These are phyloP conservation scores for Mycena epipterygia DNA, from an alignment of 768 basidiomycete species.

Conservation along the genomic window DNA sequence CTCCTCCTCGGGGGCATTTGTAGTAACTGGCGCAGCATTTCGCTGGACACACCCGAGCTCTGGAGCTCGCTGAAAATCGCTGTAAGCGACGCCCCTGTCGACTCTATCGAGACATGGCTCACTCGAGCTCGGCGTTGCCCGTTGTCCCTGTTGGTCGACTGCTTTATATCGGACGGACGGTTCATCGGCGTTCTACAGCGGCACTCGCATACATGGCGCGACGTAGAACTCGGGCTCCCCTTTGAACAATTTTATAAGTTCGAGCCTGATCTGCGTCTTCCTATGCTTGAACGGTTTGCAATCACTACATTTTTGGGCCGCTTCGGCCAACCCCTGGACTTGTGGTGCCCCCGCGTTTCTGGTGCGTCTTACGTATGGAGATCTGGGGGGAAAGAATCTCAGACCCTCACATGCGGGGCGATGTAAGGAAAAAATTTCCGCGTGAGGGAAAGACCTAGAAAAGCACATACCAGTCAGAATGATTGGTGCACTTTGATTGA, in stretches of 20 bases:
- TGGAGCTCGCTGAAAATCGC: conserved; percentile 43
- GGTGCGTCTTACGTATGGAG: no score
- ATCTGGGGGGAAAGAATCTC: no score
- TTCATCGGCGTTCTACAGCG: background rate
- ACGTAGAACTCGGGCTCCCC: background rate
- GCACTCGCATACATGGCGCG: conserved; percentile 7
- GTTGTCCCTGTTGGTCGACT: background rate
- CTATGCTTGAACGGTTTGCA: conserved; percentile 6
- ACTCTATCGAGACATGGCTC: conserved; percentile 9
- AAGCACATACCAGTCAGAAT: conserved; percentile 29
- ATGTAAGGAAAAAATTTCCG: no score
- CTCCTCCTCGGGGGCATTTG: conserved; percentile 44
- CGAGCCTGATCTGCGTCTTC: conserved; percentile 3
- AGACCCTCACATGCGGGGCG: no score
- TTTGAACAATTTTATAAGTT: background rate
- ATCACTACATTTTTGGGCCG: no score
- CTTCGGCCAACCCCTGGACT: no score
- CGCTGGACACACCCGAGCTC: conserved; percentile 35
- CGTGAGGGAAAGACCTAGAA: no score
- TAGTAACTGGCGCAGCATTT: conserved; percentile 40
- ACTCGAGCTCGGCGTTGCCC: background rate
- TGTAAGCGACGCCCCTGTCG: background rate
- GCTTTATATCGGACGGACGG: background rate
- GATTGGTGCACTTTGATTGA: conserved; percentile 23
- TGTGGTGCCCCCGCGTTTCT: no score